Base-by-base conservation (phyloP, 495 filamentous ascomycete species). In the Gamarada debralockiae region DNA sequence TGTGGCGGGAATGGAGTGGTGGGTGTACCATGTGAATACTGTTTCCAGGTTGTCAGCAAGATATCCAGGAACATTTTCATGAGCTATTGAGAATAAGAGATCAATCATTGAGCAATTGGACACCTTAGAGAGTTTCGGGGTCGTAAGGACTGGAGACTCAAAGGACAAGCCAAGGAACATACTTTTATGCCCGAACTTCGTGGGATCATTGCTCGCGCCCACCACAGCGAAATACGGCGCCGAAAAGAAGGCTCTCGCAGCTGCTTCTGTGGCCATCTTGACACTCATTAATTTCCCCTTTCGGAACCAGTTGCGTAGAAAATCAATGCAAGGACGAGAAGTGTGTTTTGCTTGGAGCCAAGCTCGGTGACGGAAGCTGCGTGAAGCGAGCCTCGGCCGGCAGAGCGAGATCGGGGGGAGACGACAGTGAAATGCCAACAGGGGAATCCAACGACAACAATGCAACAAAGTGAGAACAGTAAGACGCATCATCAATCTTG, bases 151-250 rank as follows among this genome's bases (percentile, higher is more conserved):
- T 36, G 44, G 25, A 55, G 27, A n/a, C n/a, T n/a, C n/a, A 47
- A 29, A 29, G 27, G 27, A 29, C 5, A 29, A 5, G 27, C 27
- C 10, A 4, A 29, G 15, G 17, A 24, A 39, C 14, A 12, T 50
- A 89, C 91, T 80, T 73, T 92, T 92, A 72, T 95, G 88, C n/a
- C 93, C 93, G 65, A 86, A 97, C 66, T 96, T 96, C 54, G 73
- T 68, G 43, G 87, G 70, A 67, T 93, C 89, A 39, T 84, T 86
- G 70, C 84, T 89, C 4, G 93, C 93, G 54, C 92, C 92, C 31
- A 92, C 90, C 37, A 98, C 92, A 46, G 92, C 92, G 65, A 90
- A 98, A 57, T 78, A 75, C 29, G 86, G 79, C 15, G 87, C 86
- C 22, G 78, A 76, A 76, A 98, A 95, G 78, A 98, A 97, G 8